Conservation (phyloP, 2,329 filamentous ascomycete species). For the Cercospora sesami region DNA sequence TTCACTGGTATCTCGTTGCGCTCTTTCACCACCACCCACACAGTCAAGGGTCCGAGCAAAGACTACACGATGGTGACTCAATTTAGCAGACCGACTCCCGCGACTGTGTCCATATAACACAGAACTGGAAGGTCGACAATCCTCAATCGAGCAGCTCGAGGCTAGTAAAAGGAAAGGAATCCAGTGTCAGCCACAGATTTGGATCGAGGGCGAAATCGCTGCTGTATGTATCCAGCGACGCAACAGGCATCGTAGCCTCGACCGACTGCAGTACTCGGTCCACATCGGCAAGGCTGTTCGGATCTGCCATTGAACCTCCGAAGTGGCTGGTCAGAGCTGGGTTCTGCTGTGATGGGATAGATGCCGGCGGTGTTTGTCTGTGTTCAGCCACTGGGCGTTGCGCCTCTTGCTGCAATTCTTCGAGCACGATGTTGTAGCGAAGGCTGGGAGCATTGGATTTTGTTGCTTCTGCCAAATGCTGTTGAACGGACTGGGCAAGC, state of each 20-base stretch:
- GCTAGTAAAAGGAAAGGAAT: constrained; percentile 35
- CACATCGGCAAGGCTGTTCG: not conserved
- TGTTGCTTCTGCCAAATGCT: constrained; percentile 45
- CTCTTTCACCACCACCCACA: constrained; percentile 63
- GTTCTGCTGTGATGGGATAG: not conserved
- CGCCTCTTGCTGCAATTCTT: constrained; percentile 52
- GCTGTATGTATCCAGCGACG: constrained; percentile 16
- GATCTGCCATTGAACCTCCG: not conserved
- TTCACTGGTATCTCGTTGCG: constrained; percentile 60
- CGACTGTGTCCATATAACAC: not conserved
- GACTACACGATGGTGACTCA: constrained; percentile 58
- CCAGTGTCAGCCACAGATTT: constrained; percentile 36
- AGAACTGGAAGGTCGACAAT: not conserved
- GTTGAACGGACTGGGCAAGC: constrained; percentile 51
- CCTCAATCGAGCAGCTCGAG: constrained; percentile 9
- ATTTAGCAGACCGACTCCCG: constrained; percentile 32
- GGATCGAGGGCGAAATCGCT: constrained; percentile 33
- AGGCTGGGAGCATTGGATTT: constrained; percentile 48
- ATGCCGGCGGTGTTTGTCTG: not conserved
- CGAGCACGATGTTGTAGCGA: constrained; percentile 55
- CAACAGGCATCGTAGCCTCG: constrained; percentile 6
- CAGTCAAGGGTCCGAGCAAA: constrained; percentile 70
- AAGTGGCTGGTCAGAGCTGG: not conserved
- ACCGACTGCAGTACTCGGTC: constrained; percentile 11
- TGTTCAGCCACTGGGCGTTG: constrained; percentile 31